Evolutionary conservation across 164 flowering plant genomes (phyloP).

Genomic region (Litsea cubeba): DNA sequence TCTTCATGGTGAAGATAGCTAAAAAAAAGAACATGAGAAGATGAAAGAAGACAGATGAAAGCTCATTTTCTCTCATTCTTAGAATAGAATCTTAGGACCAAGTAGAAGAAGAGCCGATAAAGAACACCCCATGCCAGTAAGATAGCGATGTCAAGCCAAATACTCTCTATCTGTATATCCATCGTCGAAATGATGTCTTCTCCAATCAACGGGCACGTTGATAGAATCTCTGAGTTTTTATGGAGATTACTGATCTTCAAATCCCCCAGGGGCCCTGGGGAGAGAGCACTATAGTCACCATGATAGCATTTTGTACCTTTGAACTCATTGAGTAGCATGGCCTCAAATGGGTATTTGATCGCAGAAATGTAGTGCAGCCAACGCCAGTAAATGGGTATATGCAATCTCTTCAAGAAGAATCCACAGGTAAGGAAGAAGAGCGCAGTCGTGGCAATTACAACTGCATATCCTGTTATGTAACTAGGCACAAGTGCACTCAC

Average conservation of each 20-base stretch:
- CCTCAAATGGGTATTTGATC: conserved; percentile 78
- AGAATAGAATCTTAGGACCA: conserved; percentile 71
- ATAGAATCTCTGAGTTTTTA: neutral
- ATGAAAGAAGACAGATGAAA: neutral
- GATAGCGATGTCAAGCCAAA: conserved; percentile 54
- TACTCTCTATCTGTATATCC: conserved; percentile 39
- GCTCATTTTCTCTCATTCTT: conserved; percentile 70
- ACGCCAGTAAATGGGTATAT: conserved; percentile 55
- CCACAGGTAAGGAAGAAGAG: conserved; percentile 78
- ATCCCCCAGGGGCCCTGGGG: conserved; percentile 68
- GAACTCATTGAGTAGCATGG: conserved; percentile 56
- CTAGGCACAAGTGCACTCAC: conserved; percentile 71
- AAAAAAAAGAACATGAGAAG: neutral
- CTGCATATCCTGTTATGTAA: conserved; percentile 68
- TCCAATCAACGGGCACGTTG: conserved; percentile 45
- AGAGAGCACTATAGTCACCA: conserved; percentile 38
- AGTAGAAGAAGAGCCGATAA: conserved; percentile 62
- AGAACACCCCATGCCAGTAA: conserved; percentile 75
- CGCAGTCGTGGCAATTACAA: conserved; percentile 77
- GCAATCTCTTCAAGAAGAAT: conserved; percentile 55
- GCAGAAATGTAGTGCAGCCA: conserved; percentile 84
- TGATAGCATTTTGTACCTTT: conserved; percentile 36
- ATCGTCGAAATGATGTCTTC: conserved; percentile 53
- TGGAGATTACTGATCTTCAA: conserved; percentile 38
- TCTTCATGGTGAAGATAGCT: neutral